Conservation (phyloP, 805 yeast genomes). For the Isabelozyma rhagii region DNA sequence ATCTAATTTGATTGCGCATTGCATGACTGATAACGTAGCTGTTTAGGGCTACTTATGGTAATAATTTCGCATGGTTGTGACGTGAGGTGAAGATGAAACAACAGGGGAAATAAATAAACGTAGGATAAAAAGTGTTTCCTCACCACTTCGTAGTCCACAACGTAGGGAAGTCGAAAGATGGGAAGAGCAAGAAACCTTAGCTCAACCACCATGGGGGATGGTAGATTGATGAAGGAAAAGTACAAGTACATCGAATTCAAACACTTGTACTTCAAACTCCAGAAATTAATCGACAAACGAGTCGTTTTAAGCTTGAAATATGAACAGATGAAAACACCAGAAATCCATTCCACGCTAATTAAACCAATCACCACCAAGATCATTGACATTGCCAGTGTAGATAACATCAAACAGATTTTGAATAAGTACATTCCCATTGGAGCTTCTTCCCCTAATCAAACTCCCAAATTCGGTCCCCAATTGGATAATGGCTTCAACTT, state of each 20-base stretch:
- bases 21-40: not conserved
- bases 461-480: conserved; percentile 17
- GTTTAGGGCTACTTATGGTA: not conserved
- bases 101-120: not conserved
- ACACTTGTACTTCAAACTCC: conserved; percentile 36
- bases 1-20: not conserved
- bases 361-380: conserved; percentile 44
- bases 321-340: conserved; percentile 52
- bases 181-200: conserved; percentile 9
- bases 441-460: conserved; percentile 4
- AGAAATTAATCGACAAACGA: conserved; percentile 39
- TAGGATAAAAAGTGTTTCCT: too few relatives aligned
- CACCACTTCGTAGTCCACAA: not conserved
- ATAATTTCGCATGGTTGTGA: not conserved
- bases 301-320: conserved; percentile 46
- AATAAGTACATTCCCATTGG: conserved; percentile 22
- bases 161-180: not conserved
- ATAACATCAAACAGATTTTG: conserved; percentile 31
- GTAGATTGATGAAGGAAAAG: conserved; percentile 9
- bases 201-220: not conserved
- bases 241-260: conserved; percentile 32
- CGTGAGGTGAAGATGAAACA: not conserved
- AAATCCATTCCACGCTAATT: conserved; percentile 43
- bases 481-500: conserved; percentile 3
- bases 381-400: conserved; percentile 36